Conservation (phyloP, 139 green algal genomes). For the Chlamydomonas asymmetrica region DNA sequence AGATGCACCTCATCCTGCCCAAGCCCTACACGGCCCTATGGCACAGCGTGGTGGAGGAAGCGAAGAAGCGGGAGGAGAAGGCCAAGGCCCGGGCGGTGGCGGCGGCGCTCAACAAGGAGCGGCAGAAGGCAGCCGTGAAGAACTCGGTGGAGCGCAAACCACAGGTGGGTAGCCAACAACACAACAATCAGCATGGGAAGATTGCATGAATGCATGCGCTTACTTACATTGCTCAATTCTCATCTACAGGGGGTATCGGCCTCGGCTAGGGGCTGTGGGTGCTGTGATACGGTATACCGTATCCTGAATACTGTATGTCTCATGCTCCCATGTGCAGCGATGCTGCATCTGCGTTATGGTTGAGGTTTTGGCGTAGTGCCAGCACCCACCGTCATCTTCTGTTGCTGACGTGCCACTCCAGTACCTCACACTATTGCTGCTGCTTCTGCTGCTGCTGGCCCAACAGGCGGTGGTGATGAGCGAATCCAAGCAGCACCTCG, state of each 20-base stretch:
- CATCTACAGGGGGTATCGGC: too few relatives aligned
- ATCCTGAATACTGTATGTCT: too few relatives aligned
- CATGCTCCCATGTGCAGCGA: too few relatives aligned
- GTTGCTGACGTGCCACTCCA: neutral
- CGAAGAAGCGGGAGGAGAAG: slow-evolving; percentile 7
- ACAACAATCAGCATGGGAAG: too few relatives aligned
- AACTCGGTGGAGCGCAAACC: slow-evolving; percentile 41
- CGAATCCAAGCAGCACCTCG: slow-evolving; percentile 37
- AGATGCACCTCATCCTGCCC: slow-evolving; percentile 67
- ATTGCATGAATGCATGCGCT: too few relatives aligned
- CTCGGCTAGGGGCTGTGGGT: too few relatives aligned
- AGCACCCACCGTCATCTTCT: neutral
- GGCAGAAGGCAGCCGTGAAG: slow-evolving; percentile 41
- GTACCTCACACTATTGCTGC: too few relatives aligned
- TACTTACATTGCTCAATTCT: too few relatives aligned
- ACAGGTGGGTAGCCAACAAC: slow-evolving; percentile 9
- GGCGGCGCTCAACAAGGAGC: slow-evolving; percentile 22
- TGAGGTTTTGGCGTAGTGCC: too few relatives aligned
- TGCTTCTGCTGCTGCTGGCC: too few relatives aligned
- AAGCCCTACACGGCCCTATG: slow-evolving; percentile 53
- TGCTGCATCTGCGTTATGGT: too few relatives aligned
- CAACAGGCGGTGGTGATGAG: slow-evolving; percentile 49
- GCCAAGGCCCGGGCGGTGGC: slow-evolving; percentile 15
- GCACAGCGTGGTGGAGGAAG: slow-evolving; percentile 37
- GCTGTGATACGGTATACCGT: too few relatives aligned